Conservation (phyloP, 352 stramenopile species). For the Pythium coloratum region DNA sequence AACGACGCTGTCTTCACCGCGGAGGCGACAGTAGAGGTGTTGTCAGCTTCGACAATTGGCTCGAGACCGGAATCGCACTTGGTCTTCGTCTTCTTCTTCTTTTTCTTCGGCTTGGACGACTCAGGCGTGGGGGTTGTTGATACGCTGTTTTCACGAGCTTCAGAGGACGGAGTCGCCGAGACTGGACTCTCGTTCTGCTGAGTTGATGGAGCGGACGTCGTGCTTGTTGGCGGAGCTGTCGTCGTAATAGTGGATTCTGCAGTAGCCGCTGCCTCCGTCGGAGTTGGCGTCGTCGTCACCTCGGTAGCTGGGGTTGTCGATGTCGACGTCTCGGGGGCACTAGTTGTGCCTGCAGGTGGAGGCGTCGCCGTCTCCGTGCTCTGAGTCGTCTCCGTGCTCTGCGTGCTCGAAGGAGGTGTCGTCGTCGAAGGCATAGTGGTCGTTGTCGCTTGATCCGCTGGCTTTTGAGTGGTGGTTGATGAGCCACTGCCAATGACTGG, state of each 20-base stretch:
- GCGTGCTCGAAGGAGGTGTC: not conserved
- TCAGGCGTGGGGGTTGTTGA: not conserved
- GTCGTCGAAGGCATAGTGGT: constrained; percentile 5
- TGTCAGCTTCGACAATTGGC: not conserved
- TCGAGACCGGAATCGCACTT: not conserved
- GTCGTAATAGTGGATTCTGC: not conserved
- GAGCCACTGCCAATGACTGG: constrained; percentile 37
- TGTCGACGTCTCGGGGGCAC: not conserved
- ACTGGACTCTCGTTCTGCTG: not conserved
- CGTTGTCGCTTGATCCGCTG: not conserved
- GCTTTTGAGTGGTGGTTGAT: not conserved
- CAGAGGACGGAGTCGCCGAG: not conserved
- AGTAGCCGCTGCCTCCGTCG: not conserved
- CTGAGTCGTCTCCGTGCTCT: not conserved
- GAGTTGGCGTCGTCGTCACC: not conserved
- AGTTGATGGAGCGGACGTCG: no score
- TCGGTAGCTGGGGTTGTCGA: not conserved
- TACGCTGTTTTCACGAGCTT: not conserved
- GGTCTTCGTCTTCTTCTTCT: not conserved
- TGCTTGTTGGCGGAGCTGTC: not conserved
- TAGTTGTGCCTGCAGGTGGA: not conserved
- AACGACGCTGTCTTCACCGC: not conserved
- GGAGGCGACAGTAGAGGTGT: not conserved
- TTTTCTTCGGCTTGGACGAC: not conserved
- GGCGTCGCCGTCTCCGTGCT: not conserved